Conservation (phyloP, 495 filamentous ascomycete species). For the Daldinia vernicosa region DNA sequence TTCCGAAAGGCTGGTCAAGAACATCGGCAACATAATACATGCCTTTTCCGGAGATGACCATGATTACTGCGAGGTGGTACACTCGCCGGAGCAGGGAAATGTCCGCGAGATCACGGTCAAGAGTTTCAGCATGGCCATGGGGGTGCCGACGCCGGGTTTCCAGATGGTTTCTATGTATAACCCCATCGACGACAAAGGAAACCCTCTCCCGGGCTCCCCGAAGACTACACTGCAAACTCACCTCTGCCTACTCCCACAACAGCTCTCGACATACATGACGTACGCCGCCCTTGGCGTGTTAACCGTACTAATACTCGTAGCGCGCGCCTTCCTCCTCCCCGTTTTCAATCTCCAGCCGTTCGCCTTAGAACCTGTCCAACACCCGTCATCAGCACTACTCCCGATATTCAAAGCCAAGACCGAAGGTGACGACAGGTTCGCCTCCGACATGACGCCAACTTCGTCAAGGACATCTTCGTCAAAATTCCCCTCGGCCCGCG, state of each 20-base stretch:
- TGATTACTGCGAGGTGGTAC: conserved; percentile 92
- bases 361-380: conserved; percentile 50
- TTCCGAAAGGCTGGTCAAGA: conserved; percentile 74
- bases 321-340: conserved; percentile 68
- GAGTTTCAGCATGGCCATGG: conserved; percentile 93
- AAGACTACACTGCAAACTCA: conserved; percentile 79
- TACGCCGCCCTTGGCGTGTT: conserved; percentile 72
- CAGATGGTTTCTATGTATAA: conserved; percentile 91
- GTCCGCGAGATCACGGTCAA: conserved; percentile 95
- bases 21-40: conserved; percentile 76
- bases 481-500: conserved; percentile 39
- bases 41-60: conserved; percentile 98
- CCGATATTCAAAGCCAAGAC: conserved; percentile 59
- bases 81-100: conserved; percentile 68
- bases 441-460: conserved; percentile 29
- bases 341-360: conserved; percentile 55
- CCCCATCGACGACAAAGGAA: conserved; percentile 74
- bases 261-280: conserved; percentile 80
- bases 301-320: conserved; percentile 66
- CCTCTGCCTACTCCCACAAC: conserved; percentile 90
- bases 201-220: conserved; percentile 56
- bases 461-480: conserved; percentile 41
- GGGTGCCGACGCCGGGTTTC: conserved; percentile 89
- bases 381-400: conserved; percentile 42
- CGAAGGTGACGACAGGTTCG: conserved; percentile 54